Conservation (phyloP, 768 basidiomycete genomes). For the Termitomyces sp. region DNA sequence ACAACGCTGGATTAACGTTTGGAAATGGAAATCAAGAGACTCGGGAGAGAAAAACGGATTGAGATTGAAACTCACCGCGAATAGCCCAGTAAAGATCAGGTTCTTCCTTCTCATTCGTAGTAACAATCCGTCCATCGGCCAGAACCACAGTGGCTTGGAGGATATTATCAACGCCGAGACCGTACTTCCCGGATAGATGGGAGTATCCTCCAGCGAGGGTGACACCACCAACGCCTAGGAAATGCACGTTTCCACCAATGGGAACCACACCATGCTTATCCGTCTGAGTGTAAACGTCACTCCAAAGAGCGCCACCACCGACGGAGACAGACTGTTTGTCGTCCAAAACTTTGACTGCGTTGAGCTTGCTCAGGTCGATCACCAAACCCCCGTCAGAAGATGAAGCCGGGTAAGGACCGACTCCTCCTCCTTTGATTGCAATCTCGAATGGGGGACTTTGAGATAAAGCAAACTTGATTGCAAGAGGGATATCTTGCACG, state of each 20-base stretch:
- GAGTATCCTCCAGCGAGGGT: constrained; percentile 12
- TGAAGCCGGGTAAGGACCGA: constrained; percentile 3
- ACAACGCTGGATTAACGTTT: not conserved
- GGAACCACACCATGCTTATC: constrained; percentile 7
- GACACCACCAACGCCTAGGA: constrained; percentile 12
- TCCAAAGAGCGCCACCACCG: constrained; percentile 14
- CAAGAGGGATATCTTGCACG: not conserved
- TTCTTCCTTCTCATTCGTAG: constrained; percentile 12
- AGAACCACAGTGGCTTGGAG: constrained; percentile 17
- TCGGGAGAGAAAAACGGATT: not conserved
- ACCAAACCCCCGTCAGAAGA: constrained; percentile 15
- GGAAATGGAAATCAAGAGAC: not conserved
- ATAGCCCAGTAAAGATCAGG: constrained; percentile 26
- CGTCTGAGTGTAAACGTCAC: constrained; percentile 12
- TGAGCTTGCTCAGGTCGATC: constrained; percentile 12
- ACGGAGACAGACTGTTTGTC: constrained; percentile 11
- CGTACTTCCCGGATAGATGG: constrained; percentile 3
- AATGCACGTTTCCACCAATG: constrained; percentile 14
- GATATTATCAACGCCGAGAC: constrained; percentile 16
- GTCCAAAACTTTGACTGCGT: constrained; percentile 2
- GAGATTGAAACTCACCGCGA: constrained; percentile 11
- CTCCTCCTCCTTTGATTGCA: constrained; percentile 16
- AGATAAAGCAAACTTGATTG: not conserved
- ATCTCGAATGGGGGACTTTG: constrained; percentile 13
- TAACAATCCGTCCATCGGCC: constrained; percentile 17